Conservation (phyloP, 768 basidiomycete genomes). For the Phylloporus rhodoxanthus region DNA sequence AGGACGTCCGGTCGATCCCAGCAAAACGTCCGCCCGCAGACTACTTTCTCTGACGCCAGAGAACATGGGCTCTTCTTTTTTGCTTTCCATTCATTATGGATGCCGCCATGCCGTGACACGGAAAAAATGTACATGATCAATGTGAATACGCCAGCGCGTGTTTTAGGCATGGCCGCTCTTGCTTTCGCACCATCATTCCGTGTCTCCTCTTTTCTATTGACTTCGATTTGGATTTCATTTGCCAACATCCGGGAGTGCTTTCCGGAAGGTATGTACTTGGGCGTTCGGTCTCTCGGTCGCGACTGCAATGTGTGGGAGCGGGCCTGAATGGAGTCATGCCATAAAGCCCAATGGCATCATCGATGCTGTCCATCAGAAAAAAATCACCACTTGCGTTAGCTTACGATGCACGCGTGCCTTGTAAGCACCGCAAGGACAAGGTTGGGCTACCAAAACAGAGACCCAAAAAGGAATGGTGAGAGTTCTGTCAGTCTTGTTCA, state of each 20-base stretch:
- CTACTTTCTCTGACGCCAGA: conserved; percentile 60
- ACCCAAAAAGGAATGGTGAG: conserved; percentile 1
- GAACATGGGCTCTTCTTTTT: not conserved
- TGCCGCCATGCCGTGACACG: conserved; percentile 15
- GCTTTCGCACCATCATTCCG: conserved; percentile 17
- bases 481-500: not conserved
- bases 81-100: not conserved
- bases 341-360: not conserved
- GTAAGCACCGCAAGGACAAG: conserved; percentile 29
- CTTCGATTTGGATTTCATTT: not conserved
- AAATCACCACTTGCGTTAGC: not conserved
- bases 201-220: not conserved
- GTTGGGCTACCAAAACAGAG: conserved; percentile 6
- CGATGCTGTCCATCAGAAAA: conserved; percentile 16
- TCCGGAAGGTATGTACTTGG: not conserved
- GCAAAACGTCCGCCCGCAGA: conserved; percentile 82
- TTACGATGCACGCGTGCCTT: conserved; percentile 13
- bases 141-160: conserved; percentile 17
- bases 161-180: conserved; percentile 23
- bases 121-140: conserved; percentile 4
- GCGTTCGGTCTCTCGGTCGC: conserved; percentile 4
- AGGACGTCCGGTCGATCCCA: conserved; percentile 80
- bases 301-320: conserved; percentile 17
- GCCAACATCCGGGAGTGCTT: not conserved
- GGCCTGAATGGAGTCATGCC: not conserved